A percentile compares a stretch with the other conserved stretches of the same genome.
phyloP scores from a whole-genome alignment of 164 flowering plant species.

The Magnolia officinalis region DNA sequence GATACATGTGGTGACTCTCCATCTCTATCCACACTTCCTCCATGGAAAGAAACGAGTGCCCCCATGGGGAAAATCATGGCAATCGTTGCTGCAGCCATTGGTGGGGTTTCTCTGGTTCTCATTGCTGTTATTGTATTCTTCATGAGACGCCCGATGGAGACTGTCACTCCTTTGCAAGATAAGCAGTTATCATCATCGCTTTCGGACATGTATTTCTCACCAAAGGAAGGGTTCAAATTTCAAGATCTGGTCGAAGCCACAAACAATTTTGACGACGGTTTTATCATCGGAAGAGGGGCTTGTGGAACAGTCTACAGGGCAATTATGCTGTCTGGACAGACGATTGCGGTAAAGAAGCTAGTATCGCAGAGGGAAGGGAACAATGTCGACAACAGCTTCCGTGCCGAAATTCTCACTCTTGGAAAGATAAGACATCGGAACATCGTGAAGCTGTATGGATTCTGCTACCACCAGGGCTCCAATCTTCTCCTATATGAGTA shows the following conservation, averaged over 20 bases:
- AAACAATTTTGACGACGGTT: slow-evolving; percentile 63
- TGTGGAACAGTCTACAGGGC: slow-evolving; percentile 97
- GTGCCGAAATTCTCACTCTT: slow-evolving; percentile 78
- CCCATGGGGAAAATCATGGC: slow-evolving; percentile 57
- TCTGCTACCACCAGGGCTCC: slow-evolving; percentile 75
- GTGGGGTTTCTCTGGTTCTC: slow-evolving; percentile 76
- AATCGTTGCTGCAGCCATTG: slow-evolving; percentile 51
- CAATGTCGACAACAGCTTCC: slow-evolving; percentile 76
- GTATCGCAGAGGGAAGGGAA: slow-evolving; percentile 80
- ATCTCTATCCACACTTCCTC: slow-evolving; percentile 22
- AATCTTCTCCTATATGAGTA: slow-evolving; percentile 90
- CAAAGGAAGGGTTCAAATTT: slow-evolving; percentile 81
- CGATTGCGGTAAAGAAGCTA: slow-evolving; percentile 77
- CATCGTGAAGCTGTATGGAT: slow-evolving; percentile 86
- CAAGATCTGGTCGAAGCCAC: slow-evolving; percentile 86
- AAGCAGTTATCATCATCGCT: slow-evolving; percentile 35
- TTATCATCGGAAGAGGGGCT: slow-evolving; percentile 83
- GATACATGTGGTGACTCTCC: slow-evolving; percentile 38
- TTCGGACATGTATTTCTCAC: slow-evolving; percentile 73
- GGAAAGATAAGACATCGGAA: slow-evolving; percentile 94
- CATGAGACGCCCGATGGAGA: slow-evolving; percentile 56
- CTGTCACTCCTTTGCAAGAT: slow-evolving; percentile 36
- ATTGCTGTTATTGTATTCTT: slow-evolving; percentile 54
- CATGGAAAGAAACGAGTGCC: slow-evolving; percentile 22
- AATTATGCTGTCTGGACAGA: slow-evolving; percentile 55